Base-by-base conservation (phyloP, 1,284 basidiomycete genomes). In the Tranzscheliella williamsii region DNA sequence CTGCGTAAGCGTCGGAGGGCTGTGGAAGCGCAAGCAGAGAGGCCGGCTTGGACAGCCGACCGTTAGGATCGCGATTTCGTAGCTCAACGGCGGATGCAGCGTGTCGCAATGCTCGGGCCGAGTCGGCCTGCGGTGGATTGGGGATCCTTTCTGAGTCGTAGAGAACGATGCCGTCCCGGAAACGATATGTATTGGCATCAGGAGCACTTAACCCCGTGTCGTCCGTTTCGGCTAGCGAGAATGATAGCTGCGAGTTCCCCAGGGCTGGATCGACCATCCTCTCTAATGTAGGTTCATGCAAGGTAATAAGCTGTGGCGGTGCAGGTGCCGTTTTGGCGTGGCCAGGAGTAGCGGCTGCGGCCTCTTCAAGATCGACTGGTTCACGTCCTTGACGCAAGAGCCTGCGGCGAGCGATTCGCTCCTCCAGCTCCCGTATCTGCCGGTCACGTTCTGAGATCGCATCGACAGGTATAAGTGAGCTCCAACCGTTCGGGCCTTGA, bases 121-220 rank as follows among this genome's bases (percentile, higher is more conserved):
- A 43, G 24, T 62, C 58, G 2, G 39, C 36, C 12, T 39, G 37
- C 2, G 58, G 58, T 13, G 51, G 47, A 23, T 47, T 17, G 1
- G 50, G 52, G 15, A 55, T 62, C 15, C 52, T 46, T 30, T 63
- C 60, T 2, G 60, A 63, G n/a, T 63, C 60, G 24, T 54, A 63
- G 8, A 63, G 30, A 12, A 63, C 60, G 38, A 63, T 63, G 17
- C 60, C 60, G 29, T 63, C 60, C 37, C 57, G 60, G 15, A 57
- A 53, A 2, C 53, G 30, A 9, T 54, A 54, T 5, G 53, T 57
- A 24, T 42, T 51, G 18, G 38, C 43, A 8, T 50, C 57, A 27
- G 15, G 26, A 27, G 8, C 26, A 15, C 8, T 8, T 8, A 8
- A 8, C 8, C 26, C 26, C 26, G 26, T 15, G 8, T 8, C 26